Base-by-base conservation (phyloP, 176 grass and related monocot genomes). In the Olyra latifolia region DNA sequence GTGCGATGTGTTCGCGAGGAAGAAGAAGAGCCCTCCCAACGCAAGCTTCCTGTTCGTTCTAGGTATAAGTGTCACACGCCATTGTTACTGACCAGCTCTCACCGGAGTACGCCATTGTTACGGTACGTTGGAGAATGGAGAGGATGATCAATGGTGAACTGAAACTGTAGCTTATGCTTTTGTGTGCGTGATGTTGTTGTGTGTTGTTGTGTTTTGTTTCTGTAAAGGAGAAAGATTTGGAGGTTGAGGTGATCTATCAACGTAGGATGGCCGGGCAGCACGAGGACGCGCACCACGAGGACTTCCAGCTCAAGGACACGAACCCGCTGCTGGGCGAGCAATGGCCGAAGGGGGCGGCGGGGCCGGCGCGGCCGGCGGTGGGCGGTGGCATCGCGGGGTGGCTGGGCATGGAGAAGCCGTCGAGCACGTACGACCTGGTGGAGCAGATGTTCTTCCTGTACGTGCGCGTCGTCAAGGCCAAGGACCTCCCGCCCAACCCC, bases 371-470 rank as follows among this genome's bases (percentile, higher is more conserved):
- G 0, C 87, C 87, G 1, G 32, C 30, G 3, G 77, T 70, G 2
- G 78, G 78, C 68, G 69, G 62, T 55, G 79, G 91, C 79, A 74
- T 92, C 64, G 85, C 83, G 4, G 85, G 90, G 3, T 85, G 85
- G 82, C 88, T 87, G 2, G 87, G 87, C 74, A 82, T 75, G 19
- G 95, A 98, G 85, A 98, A 98, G 88, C 85, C 91, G 50, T 90
- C 91, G 17, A 94, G 95, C 88, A 98, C 95, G 1, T 98, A 94
- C 69, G 95, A 98, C 82, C 85, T 98, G 14, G 95, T 98, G 30
- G 92, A 98, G 83, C 95, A 98, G 88, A 94, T 91, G 89, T 94
- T 88, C 89, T 98, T 91, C 88, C 90, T 98, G 16, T 98, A 98
- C 74, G 92, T 98, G 55, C 88, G 92, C 71, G 95, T 98, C 1